phyloP scores from a whole-genome alignment of 2,329 filamentous ascomycete species.

The Stagonosporopsis chrysanthemi region DNA sequence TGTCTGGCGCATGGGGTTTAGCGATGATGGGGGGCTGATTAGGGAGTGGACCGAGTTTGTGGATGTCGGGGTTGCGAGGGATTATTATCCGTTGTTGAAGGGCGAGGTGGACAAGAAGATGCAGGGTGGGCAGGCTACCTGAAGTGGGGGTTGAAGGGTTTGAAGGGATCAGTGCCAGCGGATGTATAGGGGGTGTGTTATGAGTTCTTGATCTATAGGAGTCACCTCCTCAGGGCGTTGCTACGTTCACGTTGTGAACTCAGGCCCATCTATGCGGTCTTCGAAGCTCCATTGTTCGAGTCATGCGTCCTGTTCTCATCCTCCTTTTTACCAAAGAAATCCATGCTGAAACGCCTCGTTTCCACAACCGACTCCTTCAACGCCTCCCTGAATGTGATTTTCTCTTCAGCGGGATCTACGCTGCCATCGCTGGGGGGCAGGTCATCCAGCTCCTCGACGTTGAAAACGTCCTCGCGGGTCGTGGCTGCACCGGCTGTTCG shows the following conservation, averaged over 20 bases:
- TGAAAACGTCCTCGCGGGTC: slow-evolving; percentile 4
- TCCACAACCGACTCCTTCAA: background rate
- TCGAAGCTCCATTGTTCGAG: background rate
- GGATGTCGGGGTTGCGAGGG: slow-evolving; percentile 38
- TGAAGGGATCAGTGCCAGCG: background rate
- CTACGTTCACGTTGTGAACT: background rate
- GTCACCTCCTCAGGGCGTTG: background rate
- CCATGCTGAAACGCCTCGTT: background rate
- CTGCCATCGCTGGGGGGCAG: background rate
- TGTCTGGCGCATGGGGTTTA: slow-evolving; percentile 40
- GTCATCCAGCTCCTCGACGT: background rate
- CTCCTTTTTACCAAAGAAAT: background rate
- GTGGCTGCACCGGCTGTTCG: slow-evolving; percentile 6
- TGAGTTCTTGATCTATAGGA: background rate
- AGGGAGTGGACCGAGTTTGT: slow-evolving; percentile 38
- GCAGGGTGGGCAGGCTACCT: background rate
- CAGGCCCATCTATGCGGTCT: background rate
- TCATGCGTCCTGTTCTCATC: background rate
- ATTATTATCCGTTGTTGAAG: slow-evolving; percentile 40
- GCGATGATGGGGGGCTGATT: slow-evolving; percentile 23
- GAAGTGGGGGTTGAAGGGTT: slow-evolving; percentile 8
- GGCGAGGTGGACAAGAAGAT: slow-evolving; percentile 19
- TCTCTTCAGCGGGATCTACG: background rate
- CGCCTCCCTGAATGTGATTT: background rate
- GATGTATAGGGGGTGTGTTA: background rate